phyloP scores from a whole-genome alignment of 2,329 filamentous ascomycete species.

The Blumeriella jaapii region DNA sequence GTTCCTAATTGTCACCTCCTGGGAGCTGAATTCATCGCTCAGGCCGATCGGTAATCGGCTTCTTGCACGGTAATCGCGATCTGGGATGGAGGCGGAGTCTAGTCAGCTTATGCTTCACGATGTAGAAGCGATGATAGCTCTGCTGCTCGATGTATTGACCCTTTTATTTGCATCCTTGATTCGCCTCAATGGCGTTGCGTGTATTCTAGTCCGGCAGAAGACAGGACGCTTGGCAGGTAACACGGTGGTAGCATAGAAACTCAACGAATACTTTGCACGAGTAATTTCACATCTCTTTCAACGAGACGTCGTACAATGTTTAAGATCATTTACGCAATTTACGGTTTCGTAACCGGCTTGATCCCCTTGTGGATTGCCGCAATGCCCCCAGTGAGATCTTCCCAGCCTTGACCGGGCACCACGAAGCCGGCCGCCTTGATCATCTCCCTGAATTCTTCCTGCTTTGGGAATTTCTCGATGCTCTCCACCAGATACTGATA shows the following conservation, averaged over 20 bases:
- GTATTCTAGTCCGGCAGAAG: slow-evolving; percentile 27
- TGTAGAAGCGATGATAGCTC: slow-evolving; percentile 26
- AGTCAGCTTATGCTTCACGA: slow-evolving; percentile 26
- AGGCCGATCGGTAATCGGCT: slow-evolving; percentile 20
- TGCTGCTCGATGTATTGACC: slow-evolving; percentile 27
- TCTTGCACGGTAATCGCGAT: slow-evolving; percentile 21
- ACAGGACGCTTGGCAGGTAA: slow-evolving; percentile 20
- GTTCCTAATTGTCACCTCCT: slow-evolving; percentile 25
- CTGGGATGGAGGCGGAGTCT: slow-evolving; percentile 25
- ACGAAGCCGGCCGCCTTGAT: slow-evolving; percentile 76
- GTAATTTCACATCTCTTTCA: neutral
- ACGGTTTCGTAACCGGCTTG: slow-evolving; percentile 45
- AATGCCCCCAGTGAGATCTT: slow-evolving; percentile 84
- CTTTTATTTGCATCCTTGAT: slow-evolving; percentile 23
- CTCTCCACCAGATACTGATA: slow-evolving; percentile 99
- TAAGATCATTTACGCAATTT: slow-evolving; percentile 6
- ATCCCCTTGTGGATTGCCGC: slow-evolving; percentile 95
- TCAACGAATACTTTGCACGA: slow-evolving; percentile 20
- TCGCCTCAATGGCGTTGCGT: slow-evolving; percentile 26
- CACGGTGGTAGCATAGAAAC: slow-evolving; percentile 23
- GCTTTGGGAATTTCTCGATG: slow-evolving; percentile 84
- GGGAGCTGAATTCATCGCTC: slow-evolving; percentile 22
- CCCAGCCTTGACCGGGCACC: slow-evolving; percentile 71
- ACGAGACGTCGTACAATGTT: slow-evolving; percentile 4
- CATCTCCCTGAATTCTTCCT: slow-evolving; percentile 75